phyloP scores from a whole-genome alignment of 805 yeast species.

The Saturnispora besseyi region DNA sequence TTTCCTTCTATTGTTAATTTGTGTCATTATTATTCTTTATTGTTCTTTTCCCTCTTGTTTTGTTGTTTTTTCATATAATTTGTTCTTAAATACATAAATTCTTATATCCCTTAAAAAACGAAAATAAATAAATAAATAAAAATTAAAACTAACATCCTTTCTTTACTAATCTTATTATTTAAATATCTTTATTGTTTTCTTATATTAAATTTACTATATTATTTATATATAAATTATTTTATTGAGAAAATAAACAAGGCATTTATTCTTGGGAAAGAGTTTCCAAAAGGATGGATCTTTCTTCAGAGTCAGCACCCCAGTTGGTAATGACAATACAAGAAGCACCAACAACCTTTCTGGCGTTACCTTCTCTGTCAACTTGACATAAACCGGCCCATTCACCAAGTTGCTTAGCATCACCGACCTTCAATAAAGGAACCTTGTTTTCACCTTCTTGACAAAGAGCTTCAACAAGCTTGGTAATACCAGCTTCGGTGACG shows the following conservation, averaged over 20 bases:
- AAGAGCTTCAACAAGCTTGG: constrained; percentile 97
- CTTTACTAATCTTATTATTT: neutral
- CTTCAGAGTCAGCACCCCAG: constrained; percentile 99
- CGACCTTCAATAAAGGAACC: constrained; percentile 97
- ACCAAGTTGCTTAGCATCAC: constrained; percentile 99
- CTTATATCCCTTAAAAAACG: neutral
- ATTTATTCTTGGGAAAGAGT: constrained; percentile 85
- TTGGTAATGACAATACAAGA: constrained; percentile 98
- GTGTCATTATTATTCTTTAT: neutral
- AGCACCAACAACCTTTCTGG: constrained; percentile 99
- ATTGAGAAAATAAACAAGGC: neutral
- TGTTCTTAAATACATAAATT: neutral
- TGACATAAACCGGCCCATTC: constrained; percentile 99
- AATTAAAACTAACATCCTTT: neutral
- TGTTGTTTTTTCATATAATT: neutral
- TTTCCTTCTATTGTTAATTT: neutral
- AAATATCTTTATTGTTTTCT: neutral
- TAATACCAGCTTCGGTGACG: constrained; percentile 94
- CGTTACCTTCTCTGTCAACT: constrained; percentile 99
- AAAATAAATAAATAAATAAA: no score
- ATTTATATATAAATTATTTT: neutral
- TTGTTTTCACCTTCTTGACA: constrained; percentile 96
- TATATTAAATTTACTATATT: neutral
- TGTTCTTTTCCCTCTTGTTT: neutral
- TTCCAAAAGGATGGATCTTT: constrained; percentile 91